Evolutionary conservation across 1,284 basidiomycete species (phyloP).

Genomic region (Rhodotorula sp.): DNA sequence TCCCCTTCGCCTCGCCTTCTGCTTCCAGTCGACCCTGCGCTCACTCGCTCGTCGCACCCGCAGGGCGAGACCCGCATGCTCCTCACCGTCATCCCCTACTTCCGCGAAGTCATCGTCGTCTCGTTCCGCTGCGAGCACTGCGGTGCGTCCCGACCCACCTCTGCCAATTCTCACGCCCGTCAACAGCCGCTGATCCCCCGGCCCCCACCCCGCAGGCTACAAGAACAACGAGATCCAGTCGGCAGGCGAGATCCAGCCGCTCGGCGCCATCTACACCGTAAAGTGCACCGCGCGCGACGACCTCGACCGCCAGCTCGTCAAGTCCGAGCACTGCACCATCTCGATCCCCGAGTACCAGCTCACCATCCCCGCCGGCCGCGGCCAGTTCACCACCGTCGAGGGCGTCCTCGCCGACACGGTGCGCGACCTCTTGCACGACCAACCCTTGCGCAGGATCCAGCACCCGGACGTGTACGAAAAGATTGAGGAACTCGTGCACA

Average conservation of each 20-base stretch:
- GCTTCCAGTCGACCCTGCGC: too few relatives aligned
- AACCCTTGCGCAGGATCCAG: conserved; percentile 82
- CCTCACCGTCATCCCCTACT: conserved; percentile 93
- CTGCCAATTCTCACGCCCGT: background rate
- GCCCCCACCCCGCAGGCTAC: conserved; percentile 34
- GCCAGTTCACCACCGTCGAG: conserved; percentile 94
- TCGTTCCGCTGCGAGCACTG: conserved; percentile 96
- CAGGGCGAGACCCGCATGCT: conserved; percentile 89
- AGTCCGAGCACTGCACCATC: conserved; percentile 80
- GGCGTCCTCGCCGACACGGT: conserved; percentile 84
- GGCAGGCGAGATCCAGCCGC: conserved; percentile 77
- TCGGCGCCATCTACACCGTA: conserved; percentile 70
- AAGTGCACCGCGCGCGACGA: conserved; percentile 74
- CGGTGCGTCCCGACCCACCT: conserved; percentile 56
- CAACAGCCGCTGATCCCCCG: background rate
- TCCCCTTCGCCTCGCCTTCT: conserved; percentile 17
- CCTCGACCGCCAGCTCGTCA: conserved; percentile 90
- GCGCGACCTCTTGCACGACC: conserved; percentile 78
- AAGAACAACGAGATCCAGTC: conserved; percentile 94
- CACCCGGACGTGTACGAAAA: conserved; percentile 73
- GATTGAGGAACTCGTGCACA: conserved; percentile 73
- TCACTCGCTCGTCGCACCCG: too few relatives aligned
- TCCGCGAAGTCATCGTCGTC: conserved; percentile 92
- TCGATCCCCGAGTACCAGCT: conserved; percentile 84
- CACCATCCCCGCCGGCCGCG: conserved; percentile 78